These are phyloP conservation scores for Claviceps capensis DNA, from an alignment of 2,329 filamentous ascomycete species.

Conservation along the genomic window DNA sequence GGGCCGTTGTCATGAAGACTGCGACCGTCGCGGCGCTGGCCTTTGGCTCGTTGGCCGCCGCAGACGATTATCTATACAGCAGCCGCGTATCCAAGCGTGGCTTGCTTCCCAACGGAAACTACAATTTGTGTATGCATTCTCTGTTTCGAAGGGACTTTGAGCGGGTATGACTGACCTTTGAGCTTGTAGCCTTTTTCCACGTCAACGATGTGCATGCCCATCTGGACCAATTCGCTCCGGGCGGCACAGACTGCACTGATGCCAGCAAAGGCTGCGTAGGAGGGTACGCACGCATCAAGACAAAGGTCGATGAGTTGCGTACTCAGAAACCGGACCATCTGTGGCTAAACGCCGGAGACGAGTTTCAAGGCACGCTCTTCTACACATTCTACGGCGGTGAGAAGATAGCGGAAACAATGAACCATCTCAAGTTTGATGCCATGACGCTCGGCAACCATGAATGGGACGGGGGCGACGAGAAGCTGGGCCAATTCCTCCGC, in stretches of 20 bases:
- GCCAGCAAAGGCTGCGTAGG: conserved; percentile 46
- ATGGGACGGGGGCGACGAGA: conserved; percentile 50
- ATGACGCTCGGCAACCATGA: conserved; percentile 58
- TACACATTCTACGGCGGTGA: conserved; percentile 53
- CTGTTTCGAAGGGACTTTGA: not conserved
- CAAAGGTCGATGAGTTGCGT: conserved; percentile 41
- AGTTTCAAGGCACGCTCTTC: conserved; percentile 56
- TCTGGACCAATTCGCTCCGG: conserved; percentile 46
- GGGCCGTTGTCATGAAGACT: not conserved
- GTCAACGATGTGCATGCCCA: conserved; percentile 58
- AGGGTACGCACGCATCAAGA: conserved; percentile 51
- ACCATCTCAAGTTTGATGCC: conserved; percentile 50
- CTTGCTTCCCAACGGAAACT: conserved; percentile 5
- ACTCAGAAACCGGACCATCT: conserved; percentile 45
- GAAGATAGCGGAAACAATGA: conserved; percentile 54
- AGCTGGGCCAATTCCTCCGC: conserved; percentile 45
- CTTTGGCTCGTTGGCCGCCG: conserved; percentile 1
- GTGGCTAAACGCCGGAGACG: conserved; percentile 53
- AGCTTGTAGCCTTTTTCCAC: conserved; percentile 43
- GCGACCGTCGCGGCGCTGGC: conserved; percentile 3
- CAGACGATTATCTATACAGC: conserved; percentile 6
- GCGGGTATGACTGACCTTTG: not conserved
- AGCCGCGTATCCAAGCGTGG: conserved; percentile 4
- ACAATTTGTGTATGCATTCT: conserved; percentile 4
- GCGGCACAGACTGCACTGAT: conserved; percentile 46